Evolutionary conservation across 306 rosid genomes (phyloP), one percentile per base, ranked within the genome.

Genomic region (Corylus americana): DNA sequence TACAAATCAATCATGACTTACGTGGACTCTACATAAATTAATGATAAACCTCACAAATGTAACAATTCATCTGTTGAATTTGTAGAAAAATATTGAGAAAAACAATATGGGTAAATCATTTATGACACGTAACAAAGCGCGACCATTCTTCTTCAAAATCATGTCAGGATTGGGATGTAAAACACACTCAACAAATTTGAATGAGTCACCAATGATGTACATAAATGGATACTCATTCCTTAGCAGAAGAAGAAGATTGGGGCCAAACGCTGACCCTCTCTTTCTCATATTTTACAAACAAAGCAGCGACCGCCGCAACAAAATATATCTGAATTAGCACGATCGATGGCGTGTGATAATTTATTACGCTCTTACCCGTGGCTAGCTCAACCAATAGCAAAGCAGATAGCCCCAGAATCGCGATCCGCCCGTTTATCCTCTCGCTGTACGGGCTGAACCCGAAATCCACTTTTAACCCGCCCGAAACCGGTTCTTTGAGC

Each of bases 211-310:
- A 59, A 22, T 1, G 12, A 0, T 58, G n/a, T 25, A 22, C 12
- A 59, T 8, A 25, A 22, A 22, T 47, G 73, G 8, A n/a, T 25
- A 16, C 54, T 73, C 48, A 73, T 29, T 73, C 57, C 47, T 4
- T 16, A 16, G 64, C 48, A 8, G 78, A 8, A 25, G 85, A 8
- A 25, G 85, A 68, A 44, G 89, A 87, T 35, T 67, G 67, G 31
- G 97, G 98, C 96, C 96, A 91, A 70, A 91, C 87, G 22, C 96
- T 89, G 48, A 89, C 81, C 88, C 85, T 93, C 89, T 95, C 98
- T 72, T 91, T 95, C 89, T 92, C 89, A 39, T 77, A 87, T 82
- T 94, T 94, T 22, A 94, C 71, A 77, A 79, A 92, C 68, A 90
- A 11, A 17, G 98, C 89, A 2, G 89, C 70, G 39, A 82, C 93